A percentile compares a stretch with the other conserved stretches of the same genome.
These are phyloP conservation scores for Cyclostephanos invisitatus DNA, from an alignment of 108 stramenopile species.

Conservation along the genomic window DNA sequence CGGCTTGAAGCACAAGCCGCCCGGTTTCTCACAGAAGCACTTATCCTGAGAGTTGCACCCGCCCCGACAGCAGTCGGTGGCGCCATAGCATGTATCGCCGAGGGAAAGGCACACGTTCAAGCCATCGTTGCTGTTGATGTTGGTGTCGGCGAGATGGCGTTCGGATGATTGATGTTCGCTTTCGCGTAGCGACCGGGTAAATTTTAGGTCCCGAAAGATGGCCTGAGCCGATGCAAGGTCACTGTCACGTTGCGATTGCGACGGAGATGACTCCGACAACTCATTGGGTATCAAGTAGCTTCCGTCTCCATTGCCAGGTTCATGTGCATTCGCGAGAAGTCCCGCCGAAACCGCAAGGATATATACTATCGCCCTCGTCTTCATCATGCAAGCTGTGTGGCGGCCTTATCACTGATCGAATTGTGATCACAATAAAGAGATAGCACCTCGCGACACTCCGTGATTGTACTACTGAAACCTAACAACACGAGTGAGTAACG, in stretches of 20 bases:
- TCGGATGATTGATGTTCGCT: background rate
- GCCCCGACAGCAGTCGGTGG: background rate
- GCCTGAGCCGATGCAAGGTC: background rate
- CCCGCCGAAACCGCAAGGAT: constrained; percentile 6
- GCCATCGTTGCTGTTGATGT: background rate
- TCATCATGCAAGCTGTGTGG: background rate
- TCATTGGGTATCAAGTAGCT: background rate
- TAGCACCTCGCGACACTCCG: background rate
- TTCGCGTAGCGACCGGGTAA: constrained; percentile 5
- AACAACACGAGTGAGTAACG: too few species aligned
- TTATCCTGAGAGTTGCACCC: background rate
- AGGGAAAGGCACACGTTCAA: background rate
- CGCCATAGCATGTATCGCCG: background rate
- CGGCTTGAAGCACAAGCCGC: constrained; percentile 17
- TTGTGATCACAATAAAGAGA: background rate
- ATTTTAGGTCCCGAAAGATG: constrained; percentile 11
- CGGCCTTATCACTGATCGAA: background rate
- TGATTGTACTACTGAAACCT: background rate
- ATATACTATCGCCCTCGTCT: background rate
- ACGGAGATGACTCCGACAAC: background rate
- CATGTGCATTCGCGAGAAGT: background rate
- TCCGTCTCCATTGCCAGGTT: background rate
- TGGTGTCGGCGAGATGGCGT: background rate
- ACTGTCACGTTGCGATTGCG: background rate
- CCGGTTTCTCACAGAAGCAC: constrained; percentile 21